Percentiles rank a stretch among this genome's conserved stretches.
Evolutionary conservation across 441 rosid genomes (phyloP).

Genomic region (Euphorbia celastroides): DNA sequence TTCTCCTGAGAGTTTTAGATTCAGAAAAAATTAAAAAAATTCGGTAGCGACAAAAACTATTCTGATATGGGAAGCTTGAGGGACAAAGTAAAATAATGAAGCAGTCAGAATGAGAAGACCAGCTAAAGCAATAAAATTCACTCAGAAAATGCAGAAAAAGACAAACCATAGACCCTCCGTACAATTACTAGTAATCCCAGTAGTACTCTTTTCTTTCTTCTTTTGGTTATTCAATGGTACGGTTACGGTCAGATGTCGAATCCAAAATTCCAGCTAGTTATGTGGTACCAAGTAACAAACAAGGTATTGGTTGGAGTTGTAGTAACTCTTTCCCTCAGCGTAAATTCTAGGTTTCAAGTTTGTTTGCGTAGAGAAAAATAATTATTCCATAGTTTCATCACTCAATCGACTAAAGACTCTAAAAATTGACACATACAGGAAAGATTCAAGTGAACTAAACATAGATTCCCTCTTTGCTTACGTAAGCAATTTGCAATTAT

Average conservation of each 20-base stretch:
- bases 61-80: neutral
- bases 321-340: neutral
- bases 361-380: neutral
- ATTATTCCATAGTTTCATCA: neutral
- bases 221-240: neutral
- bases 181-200: neutral
- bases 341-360: neutral
- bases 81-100: slow-evolving; percentile 1
- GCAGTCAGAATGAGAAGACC: neutral
- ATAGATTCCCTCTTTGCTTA: neutral
- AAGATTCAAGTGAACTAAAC: neutral
- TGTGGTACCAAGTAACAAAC: neutral
- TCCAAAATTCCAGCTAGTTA: neutral
- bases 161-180: neutral
- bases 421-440: neutral
- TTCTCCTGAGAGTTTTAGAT: slow-evolving; percentile 41
- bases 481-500: slow-evolving; percentile 2
- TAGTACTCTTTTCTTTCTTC: neutral
- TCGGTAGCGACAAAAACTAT: neutral
- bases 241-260: neutral
- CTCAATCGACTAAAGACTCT: neutral
- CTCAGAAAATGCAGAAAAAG: neutral
- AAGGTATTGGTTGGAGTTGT: neutral
- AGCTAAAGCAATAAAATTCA: neutral
- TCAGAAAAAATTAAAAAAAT: slow-evolving; percentile 14